Percentiles rank a stretch among this genome's conserved stretches.
These are phyloP conservation scores for Fusarium sp. DNA, from an alignment of 2,329 filamentous ascomycete genomes.

Conservation along the genomic window DNA sequence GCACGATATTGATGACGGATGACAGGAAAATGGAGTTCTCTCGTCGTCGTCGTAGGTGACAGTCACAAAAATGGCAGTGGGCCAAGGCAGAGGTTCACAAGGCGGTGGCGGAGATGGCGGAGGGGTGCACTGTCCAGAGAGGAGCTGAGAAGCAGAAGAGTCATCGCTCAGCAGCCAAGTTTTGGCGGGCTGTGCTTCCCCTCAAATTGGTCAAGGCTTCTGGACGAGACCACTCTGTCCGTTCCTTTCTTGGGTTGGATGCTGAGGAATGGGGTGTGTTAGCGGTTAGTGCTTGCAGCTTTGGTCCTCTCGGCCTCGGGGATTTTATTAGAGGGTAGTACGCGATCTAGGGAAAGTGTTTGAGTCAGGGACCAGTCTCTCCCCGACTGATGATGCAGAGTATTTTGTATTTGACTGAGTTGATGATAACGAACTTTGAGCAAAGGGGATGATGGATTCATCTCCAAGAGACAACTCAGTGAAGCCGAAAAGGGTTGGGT, in stretches of 20 bases:
- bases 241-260: conserved; percentile 9
- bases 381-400: not conserved
- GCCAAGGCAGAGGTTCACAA: conserved; percentile 21
- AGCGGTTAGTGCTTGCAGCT: conserved; percentile 8
- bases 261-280: not conserved
- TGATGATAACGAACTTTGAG: conserved; percentile 18
- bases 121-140: conserved; percentile 29
- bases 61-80: conserved; percentile 21
- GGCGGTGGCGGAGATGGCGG: conserved; percentile 37
- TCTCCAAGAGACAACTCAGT: conserved; percentile 27
- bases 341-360: not conserved
- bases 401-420: not conserved
- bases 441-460: conserved; percentile 12
- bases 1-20: conserved; percentile 9
- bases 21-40: conserved; percentile 4
- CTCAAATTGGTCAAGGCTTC: conserved; percentile 24
- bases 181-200: conserved; percentile 24
- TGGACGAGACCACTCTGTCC: conserved; percentile 15
- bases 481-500: conserved; percentile 36
- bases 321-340: conserved; percentile 9
- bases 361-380: not conserved
- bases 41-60: conserved; percentile 6
- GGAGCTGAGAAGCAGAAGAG: conserved; percentile 36
- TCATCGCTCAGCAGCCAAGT: conserved; percentile 38
- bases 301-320: not conserved